Evolutionary conservation across 768 basidiomycete species (phyloP).

Genomic region (Termitomyces sp.): DNA sequence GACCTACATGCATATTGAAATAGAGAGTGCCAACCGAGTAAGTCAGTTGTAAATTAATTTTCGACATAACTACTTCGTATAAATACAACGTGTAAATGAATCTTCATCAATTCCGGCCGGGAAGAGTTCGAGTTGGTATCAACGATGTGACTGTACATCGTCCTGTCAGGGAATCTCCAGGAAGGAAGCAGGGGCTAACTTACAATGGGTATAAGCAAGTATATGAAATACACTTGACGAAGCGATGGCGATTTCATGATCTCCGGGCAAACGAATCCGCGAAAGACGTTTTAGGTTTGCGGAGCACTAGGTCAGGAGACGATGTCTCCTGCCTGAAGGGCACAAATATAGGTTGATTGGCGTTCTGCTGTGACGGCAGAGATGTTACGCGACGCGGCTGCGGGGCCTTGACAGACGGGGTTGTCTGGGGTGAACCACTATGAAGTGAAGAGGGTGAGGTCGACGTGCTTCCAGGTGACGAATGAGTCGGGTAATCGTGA

Average conservation of each 20-base stretch:
- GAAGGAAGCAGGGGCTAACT: background rate
- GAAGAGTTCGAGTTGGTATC: conserved; percentile 5
- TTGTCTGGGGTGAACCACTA: conserved; percentile 8
- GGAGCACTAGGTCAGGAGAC: conserved; percentile 50
- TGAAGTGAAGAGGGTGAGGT: conserved; percentile 16
- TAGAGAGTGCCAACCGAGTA: background rate
- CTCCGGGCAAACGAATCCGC: conserved; percentile 6
- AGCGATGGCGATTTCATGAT: background rate
- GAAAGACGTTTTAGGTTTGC: conserved; percentile 23
- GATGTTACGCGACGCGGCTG: conserved; percentile 18
- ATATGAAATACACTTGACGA: background rate
- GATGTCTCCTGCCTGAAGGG: conserved; percentile 46
- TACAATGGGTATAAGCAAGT: conserved; percentile 8
- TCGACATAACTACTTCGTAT: background rate
- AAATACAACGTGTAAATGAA: background rate
- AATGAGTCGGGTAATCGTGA: conserved; percentile 8
- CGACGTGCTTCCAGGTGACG: conserved; percentile 13
- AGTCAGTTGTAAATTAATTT: background rate
- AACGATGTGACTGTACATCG: background rate
- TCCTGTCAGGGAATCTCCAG: background rate
- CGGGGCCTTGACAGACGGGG: conserved; percentile 19
- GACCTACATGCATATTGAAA: background rate
- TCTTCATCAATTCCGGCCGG: conserved; percentile 2
- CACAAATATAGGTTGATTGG: conserved; percentile 38
- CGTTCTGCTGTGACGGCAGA: conserved; percentile 11